Evolutionary conservation across 2,329 filamentous ascomycete species (phyloP).

Genomic region (Scytalidium lignicola): DNA sequence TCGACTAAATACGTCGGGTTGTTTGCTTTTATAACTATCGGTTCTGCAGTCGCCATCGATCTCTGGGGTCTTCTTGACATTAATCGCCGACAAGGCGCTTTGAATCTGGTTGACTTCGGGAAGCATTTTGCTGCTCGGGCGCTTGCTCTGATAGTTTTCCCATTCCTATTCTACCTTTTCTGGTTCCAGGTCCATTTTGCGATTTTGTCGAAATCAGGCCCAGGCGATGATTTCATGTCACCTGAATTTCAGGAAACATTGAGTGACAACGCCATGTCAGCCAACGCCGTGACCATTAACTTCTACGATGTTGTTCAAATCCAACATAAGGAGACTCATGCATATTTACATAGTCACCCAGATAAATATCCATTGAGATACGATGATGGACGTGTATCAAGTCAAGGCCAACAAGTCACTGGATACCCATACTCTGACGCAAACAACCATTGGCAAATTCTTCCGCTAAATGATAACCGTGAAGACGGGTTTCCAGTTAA

Average conservation of each 20-base stretch:
- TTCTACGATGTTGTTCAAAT: conserved; percentile 87
- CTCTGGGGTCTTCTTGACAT: conserved; percentile 92
- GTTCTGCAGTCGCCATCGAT: conserved; percentile 88
- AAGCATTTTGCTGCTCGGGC: conserved; percentile 87
- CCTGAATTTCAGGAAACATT: conserved; percentile 97
- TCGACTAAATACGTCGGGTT: conserved; percentile 97
- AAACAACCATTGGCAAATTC: conserved; percentile 96
- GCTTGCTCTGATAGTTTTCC: conserved; percentile 81
- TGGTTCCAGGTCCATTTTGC: conserved; percentile 99
- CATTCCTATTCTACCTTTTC: conserved; percentile 97
- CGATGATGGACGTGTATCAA: conserved; percentile 94
- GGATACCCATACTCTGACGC: conserved; percentile 98
- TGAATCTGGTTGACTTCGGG: conserved; percentile 72
- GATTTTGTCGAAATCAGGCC: conserved; percentile 80
- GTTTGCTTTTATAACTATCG: conserved; percentile 96
- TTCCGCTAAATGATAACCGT: conserved; percentile 61
- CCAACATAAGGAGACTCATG: conserved; percentile 95
- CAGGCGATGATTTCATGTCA: conserved; percentile 98
- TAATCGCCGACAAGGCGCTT: conserved; percentile 75
- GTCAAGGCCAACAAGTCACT: conserved; percentile 95
- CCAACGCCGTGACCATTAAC: conserved; percentile 78
- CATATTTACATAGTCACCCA: conserved; percentile 88
- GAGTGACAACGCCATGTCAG: conserved; percentile 88
- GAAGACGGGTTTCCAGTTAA: conserved; percentile 61
- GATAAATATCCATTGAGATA: conserved; percentile 90